Conservation (phyloP, 176 grass and related monocot genomes). For the Triticum aestivum region DNA sequence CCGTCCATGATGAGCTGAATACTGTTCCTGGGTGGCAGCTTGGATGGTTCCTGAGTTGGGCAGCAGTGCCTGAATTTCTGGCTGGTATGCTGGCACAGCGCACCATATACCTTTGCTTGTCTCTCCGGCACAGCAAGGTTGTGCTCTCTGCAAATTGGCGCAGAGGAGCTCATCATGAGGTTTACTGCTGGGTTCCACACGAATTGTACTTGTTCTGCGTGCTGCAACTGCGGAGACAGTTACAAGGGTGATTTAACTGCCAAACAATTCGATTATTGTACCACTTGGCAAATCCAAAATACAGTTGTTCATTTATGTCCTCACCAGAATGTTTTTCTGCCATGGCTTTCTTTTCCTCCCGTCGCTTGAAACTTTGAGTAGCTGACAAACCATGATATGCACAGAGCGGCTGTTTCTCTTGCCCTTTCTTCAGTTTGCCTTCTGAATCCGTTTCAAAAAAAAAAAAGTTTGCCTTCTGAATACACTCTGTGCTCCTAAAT, state of each 20-base stretch:
- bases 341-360: background rate
- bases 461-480: too few species aligned
- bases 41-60: slow-evolving; percentile 16
- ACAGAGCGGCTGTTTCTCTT: background rate
- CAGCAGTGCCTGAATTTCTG: slow-evolving; percentile 17
- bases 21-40: slow-evolving; percentile 15
- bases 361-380: background rate
- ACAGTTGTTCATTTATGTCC: background rate
- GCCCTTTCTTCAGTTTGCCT: background rate
- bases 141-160: background rate
- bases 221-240: background rate
- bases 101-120: background rate
- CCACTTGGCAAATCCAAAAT: too few species aligned
- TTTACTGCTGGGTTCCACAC: background rate
- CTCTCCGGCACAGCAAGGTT: background rate
- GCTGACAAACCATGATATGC: background rate
- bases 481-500: too few species aligned
- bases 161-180: too few species aligned
- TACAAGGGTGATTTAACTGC: background rate
- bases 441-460: too few species aligned
- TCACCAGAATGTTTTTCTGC: background rate
- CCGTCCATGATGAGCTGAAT: slow-evolving; percentile 18
- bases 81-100: slow-evolving; percentile 16
- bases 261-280: background rate
- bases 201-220: background rate